Evolutionary conservation across 139 green algal genomes (phyloP).

Genomic region (Closterium sp.): DNA sequence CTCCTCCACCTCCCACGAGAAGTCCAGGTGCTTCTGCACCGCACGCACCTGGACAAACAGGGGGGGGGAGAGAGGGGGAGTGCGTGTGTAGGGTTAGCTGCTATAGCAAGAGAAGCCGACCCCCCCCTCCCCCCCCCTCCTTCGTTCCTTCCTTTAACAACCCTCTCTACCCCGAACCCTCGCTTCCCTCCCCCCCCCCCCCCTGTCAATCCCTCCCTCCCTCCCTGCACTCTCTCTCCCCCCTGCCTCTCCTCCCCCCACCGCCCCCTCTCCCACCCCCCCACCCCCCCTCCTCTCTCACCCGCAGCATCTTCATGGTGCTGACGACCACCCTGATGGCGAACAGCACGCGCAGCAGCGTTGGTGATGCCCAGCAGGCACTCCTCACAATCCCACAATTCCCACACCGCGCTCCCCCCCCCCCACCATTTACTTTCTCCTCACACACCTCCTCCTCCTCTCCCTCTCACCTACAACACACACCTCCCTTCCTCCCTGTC

Average conservation of each 20-base stretch:
- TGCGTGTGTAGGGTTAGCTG: neutral
- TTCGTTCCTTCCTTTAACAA: no score
- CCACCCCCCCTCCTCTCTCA: no score
- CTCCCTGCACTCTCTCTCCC: neutral
- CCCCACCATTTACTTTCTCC: no score
- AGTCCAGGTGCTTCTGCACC: neutral
- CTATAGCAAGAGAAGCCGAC: no score
- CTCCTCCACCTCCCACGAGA: neutral
- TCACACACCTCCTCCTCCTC: neutral
- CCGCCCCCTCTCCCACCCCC: no score
- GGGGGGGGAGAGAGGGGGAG: no score
- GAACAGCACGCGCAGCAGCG: no score
- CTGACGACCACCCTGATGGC: constrained; percentile 76
- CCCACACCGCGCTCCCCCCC: no score
- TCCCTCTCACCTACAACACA: neutral
- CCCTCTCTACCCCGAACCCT: no score
- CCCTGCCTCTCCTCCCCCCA: neutral
- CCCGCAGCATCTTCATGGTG: constrained; percentile 55
- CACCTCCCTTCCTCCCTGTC: neutral
- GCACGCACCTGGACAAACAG: neutral
- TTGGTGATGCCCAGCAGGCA: no score
- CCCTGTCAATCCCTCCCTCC: neutral
- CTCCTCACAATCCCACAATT: no score
- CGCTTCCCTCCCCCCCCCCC: neutral
- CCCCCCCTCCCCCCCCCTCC: no score